These are phyloP conservation scores for Ciborinia camelliae DNA, from an alignment of 2,329 filamentous ascomycete genomes.

Conservation along the genomic window DNA sequence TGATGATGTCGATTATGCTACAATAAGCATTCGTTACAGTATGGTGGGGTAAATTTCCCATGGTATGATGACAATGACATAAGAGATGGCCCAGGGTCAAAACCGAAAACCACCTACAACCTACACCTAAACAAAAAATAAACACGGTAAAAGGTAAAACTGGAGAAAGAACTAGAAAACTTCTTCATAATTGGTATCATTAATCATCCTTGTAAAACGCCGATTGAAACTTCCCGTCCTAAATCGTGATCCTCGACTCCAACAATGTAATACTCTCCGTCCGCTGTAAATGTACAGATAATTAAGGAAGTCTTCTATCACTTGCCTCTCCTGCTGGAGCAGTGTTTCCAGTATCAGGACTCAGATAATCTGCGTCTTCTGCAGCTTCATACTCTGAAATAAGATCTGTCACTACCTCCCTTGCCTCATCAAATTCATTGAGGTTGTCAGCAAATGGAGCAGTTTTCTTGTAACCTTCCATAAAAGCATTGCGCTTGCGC, in stretches of 20 bases:
- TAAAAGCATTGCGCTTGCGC: constrained; percentile 93
- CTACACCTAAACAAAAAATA: not conserved
- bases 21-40: constrained; percentile 2
- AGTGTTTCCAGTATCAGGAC: constrained; percentile 46
- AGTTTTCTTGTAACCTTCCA: constrained; percentile 95
- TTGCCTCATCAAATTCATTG: constrained; percentile 91
- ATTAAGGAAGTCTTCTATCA: constrained; percentile 33
- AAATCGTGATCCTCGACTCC: constrained; percentile 12
- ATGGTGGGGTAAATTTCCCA: not conserved
- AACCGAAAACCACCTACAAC: too few species aligned
- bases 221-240: constrained; percentile 16
- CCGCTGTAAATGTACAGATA: not conserved
- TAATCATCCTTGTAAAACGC: constrained; percentile 31
- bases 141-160: not conserved
- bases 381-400: constrained; percentile 96
- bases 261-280: constrained; percentile 4
- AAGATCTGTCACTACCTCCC: constrained; percentile 85
- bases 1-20: constrained; percentile 7
- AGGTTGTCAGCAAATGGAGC: constrained; percentile 88
- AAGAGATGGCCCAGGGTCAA: constrained; percentile 3
- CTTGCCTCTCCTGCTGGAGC: constrained; percentile 32
- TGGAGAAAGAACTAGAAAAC: not conserved
- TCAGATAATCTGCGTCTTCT: constrained; percentile 85
- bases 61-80: too few species aligned
- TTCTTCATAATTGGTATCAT: constrained; percentile 34